These are phyloP conservation scores for Dentipellis sp. DNA, from an alignment of 768 basidiomycete genomes.

Conservation along the genomic window DNA sequence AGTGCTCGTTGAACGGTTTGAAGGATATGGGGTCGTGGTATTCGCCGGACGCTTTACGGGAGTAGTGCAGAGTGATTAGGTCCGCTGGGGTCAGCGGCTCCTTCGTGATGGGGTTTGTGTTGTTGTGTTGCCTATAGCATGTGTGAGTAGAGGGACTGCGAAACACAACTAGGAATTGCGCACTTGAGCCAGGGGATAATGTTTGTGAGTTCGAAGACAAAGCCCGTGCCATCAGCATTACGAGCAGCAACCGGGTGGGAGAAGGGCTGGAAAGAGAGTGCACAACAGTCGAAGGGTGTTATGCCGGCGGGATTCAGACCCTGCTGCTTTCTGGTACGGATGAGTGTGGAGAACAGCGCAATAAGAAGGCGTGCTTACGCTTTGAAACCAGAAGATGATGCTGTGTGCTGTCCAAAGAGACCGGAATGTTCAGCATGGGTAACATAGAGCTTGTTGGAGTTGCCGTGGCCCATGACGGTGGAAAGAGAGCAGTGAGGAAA, in stretches of 20 bases:
- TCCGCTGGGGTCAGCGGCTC: constrained; percentile 61
- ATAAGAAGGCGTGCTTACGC: constrained; percentile 32
- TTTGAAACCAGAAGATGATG: constrained; percentile 66
- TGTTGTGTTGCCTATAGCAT: constrained; percentile 61
- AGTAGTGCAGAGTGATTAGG: constrained; percentile 73
- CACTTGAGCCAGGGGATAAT: constrained; percentile 94
- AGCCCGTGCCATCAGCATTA: constrained; percentile 71
- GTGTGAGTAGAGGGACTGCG: not conserved
- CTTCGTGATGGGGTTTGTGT: constrained; percentile 71
- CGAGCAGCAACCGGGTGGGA: constrained; percentile 81
- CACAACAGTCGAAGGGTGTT: constrained; percentile 87
- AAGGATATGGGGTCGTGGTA: constrained; percentile 96
- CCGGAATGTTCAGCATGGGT: constrained; percentile 86
- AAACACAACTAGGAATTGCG: constrained; percentile 17
- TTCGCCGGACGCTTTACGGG: constrained; percentile 77
- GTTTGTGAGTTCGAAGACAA: constrained; percentile 83
- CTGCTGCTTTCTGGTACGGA: constrained; percentile 48
- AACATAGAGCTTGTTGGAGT: constrained; percentile 80
- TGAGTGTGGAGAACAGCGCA: constrained; percentile 4
- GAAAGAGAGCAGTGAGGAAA: not conserved
- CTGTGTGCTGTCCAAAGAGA: constrained; percentile 65
- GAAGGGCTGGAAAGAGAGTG: constrained; percentile 86
- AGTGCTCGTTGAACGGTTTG: constrained; percentile 95
- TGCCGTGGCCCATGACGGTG: constrained; percentile 69
- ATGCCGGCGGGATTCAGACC: constrained; percentile 51